These are phyloP conservation scores for Salvia splendens DNA, from an alignment of 257 asterid genomes.

Conservation along the genomic window DNA sequence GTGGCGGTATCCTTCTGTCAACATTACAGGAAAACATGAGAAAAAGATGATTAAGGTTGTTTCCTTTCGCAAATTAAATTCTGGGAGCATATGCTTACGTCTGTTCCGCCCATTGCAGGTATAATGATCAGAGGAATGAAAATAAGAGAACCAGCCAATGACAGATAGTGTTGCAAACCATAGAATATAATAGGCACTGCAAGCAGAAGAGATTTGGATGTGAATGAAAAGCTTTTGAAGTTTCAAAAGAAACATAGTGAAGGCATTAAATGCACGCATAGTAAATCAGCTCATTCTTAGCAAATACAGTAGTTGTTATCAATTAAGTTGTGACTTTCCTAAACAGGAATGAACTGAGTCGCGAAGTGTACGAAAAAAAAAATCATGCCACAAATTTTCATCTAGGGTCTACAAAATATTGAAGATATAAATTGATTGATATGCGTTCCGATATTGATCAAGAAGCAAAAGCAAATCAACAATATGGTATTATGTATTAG, in stretches of 20 bases:
- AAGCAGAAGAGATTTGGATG: constrained; percentile 32
- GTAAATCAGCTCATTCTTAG: constrained; percentile 13
- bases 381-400: neutral
- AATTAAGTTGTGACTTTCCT: neutral
- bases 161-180: constrained; percentile 90
- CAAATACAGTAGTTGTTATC: neutral
- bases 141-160: constrained; percentile 95
- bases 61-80: constrained; percentile 25
- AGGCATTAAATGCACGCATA: neutral
- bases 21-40: constrained; percentile 32
- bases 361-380: neutral
- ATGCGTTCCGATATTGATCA: neutral
- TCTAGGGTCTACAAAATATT: neutral
- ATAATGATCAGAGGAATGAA: constrained; percentile 84
- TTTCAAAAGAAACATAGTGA: constrained; percentile 26
- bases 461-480: too few relatives aligned
- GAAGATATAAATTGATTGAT: neutral
- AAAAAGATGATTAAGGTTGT: constrained; percentile 21
- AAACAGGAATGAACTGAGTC: neutral
- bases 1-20: constrained; percentile 91
- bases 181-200: constrained; percentile 72
- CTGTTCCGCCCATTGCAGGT: constrained; percentile 97
- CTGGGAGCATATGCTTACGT: constrained; percentile 59
- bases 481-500: too few relatives aligned
- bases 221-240: constrained; percentile 31